phyloP scores from a whole-genome alignment of 805 yeast species.

The Yamadazyma ubonensis region DNA sequence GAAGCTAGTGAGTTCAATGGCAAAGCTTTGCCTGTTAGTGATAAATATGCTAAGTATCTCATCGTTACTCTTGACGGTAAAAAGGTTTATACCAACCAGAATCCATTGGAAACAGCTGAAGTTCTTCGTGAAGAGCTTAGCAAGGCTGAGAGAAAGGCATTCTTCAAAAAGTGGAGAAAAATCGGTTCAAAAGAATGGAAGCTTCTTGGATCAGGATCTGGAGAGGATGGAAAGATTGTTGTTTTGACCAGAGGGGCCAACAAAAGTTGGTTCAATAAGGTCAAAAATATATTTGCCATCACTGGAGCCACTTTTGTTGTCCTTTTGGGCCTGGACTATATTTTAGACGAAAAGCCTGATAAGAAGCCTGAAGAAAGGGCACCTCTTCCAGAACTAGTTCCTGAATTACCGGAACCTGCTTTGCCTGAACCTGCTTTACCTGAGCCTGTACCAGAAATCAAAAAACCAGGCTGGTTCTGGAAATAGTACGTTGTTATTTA shows the following conservation, averaged over 20 bases:
- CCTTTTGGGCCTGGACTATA: conserved; percentile 23
- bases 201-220: conserved; percentile 50
- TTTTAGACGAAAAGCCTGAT: conserved; percentile 8
- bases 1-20: conserved; percentile 40
- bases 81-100: conserved; percentile 27
- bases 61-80: conserved; percentile 37
- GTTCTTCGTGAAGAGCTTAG: conserved; percentile 38
- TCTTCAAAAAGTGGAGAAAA: conserved; percentile 36
- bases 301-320: conserved; percentile 24
- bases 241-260: conserved; percentile 14
- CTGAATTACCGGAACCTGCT: too few relatives aligned
- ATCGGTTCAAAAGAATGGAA: conserved; percentile 51
- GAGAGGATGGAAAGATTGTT: conserved; percentile 12
- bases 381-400: too few relatives aligned
- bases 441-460: neutral
- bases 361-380: neutral
- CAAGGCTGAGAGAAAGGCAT: conserved; percentile 32
- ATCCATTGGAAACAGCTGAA: conserved; percentile 44
- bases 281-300: conserved; percentile 25
- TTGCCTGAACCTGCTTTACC: too few relatives aligned
- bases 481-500: too few relatives aligned
- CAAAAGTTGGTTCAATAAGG: conserved; percentile 9
- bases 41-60: conserved; percentile 26
- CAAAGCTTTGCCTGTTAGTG: conserved; percentile 48
- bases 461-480: conserved; percentile 17